phyloP scores from a whole-genome alignment of 2,329 filamentous ascomycete genomes.

The Cadophora sp. region DNA sequence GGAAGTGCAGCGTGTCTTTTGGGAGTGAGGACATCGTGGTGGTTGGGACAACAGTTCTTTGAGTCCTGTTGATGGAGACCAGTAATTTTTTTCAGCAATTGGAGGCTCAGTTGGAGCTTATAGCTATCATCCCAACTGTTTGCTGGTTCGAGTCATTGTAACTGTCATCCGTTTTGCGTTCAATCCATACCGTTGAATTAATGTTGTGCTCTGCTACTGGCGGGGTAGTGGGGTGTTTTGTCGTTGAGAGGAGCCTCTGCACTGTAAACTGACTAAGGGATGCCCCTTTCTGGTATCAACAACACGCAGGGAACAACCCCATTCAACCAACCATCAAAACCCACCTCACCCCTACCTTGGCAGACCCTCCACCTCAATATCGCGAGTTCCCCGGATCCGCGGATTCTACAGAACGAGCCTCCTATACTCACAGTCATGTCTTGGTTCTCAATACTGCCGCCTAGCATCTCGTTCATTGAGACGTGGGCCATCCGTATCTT shows the following conservation, averaged over 20 bases:
- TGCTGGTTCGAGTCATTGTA: not conserved
- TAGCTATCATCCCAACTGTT: not conserved
- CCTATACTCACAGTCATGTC: conserved; percentile 54
- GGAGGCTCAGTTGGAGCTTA: not conserved
- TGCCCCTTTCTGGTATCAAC: not conserved
- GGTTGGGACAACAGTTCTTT: not conserved
- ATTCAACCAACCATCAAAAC: conserved; percentile 7
- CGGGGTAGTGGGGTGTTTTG: conserved; percentile 6
- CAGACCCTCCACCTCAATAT: conserved; percentile 14
- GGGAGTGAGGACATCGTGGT: conserved; percentile 13
- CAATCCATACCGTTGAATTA: not conserved
- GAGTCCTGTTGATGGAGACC: not conserved
- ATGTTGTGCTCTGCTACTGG: not conserved
- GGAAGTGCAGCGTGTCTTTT: conserved; percentile 18
- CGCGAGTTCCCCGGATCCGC: conserved; percentile 8
- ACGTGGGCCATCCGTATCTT: conserved; percentile 68
- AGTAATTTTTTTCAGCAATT: not conserved
- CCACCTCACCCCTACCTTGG: conserved; percentile 4
- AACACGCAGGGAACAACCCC: not conserved
- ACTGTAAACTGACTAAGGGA: not conserved
- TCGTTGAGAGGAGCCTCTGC: not conserved
- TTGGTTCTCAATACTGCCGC: conserved; percentile 69
- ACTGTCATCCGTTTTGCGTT: not conserved
- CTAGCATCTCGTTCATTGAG: conserved; percentile 62
- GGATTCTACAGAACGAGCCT: not conserved